Conservation (phyloP, 2,329 filamentous ascomycete genomes). For the Hymenoscyphus occultus region DNA sequence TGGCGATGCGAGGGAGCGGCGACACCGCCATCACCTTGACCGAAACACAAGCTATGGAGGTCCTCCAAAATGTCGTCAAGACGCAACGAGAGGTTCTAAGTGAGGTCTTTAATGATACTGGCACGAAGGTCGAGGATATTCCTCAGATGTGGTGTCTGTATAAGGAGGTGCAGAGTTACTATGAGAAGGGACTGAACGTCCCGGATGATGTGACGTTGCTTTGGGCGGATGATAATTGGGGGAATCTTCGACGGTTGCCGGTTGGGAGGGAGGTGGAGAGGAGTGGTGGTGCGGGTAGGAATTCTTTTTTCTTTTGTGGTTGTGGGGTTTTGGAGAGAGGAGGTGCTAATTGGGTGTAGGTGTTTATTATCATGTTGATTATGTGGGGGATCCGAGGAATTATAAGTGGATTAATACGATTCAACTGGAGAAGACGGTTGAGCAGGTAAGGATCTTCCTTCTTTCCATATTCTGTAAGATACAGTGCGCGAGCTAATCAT, state of each 20-base stretch:
- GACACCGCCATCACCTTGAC: constrained; percentile 59
- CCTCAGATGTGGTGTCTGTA: constrained; percentile 73
- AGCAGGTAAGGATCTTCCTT: constrained; percentile 41
- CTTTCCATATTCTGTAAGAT: too few relatives aligned
- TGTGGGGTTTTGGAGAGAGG: neutral
- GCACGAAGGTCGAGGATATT: constrained; percentile 42
- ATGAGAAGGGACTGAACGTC: constrained; percentile 57
- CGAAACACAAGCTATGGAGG: constrained; percentile 52
- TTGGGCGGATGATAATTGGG: constrained; percentile 69
- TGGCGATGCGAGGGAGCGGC: constrained; percentile 67
- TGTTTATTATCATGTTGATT: constrained; percentile 61
- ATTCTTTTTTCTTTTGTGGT: neutral
- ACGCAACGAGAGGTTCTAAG: constrained; percentile 58
- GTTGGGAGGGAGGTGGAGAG: constrained; percentile 56
- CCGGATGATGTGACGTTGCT: constrained; percentile 66
- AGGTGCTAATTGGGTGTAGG: constrained; percentile 14
- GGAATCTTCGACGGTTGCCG: constrained; percentile 61
- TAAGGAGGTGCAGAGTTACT: constrained; percentile 70
- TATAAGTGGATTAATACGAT: constrained; percentile 66
- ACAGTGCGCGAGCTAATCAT: neutral
- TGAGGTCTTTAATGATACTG: constrained; percentile 48
- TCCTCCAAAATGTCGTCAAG: constrained; percentile 58
- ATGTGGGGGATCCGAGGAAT: constrained; percentile 46
- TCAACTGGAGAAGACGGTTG: constrained; percentile 61
- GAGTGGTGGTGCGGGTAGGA: constrained; percentile 55